Conservation (phyloP, 2,329 filamentous ascomycete genomes). For the Metarhizium robertsii region DNA sequence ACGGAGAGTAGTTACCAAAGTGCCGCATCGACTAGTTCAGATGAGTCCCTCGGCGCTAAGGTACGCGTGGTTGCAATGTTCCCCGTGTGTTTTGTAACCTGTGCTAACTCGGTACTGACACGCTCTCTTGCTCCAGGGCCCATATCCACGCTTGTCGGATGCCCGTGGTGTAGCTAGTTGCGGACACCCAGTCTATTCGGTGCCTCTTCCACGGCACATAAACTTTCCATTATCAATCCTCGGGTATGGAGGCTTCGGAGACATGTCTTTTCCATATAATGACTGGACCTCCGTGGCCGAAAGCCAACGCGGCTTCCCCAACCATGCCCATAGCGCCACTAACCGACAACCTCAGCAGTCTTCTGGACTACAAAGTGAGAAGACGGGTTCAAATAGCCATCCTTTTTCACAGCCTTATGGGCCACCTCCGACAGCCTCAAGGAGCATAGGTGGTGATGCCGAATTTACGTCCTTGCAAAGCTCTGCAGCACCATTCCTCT, state of each 20-base stretch:
- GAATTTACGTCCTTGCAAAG: not conserved
- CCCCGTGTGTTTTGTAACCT: not conserved
- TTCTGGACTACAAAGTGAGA: not conserved
- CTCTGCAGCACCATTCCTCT: not conserved
- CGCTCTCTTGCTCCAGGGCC: conserved; percentile 8
- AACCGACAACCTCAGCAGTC: not conserved
- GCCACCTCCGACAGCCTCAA: not conserved
- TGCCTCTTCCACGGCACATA: conserved; percentile 12
- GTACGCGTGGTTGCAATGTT: conserved; percentile 1
- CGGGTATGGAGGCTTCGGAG: conserved; percentile 9
- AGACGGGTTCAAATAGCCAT: not conserved
- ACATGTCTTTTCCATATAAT: conserved; percentile 16
- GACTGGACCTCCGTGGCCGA: conserved; percentile 13
- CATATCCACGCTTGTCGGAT: conserved; percentile 7
- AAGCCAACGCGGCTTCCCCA: conserved; percentile 10
- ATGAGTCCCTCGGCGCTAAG: conserved; percentile 10
- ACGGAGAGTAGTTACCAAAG: conserved; percentile 1
- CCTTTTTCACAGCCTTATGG: not conserved
- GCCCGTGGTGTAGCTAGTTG: conserved; percentile 2
- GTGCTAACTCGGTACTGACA: conserved; percentile 6
- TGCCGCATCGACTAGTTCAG: conserved; percentile 8
- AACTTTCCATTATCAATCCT: conserved; percentile 9
- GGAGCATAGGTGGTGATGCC: not conserved
- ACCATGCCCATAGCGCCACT: not conserved
- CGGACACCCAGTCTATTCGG: conserved; percentile 8